Conservation (phyloP, 225 moss, liverwort and hornwort genomes). For the Bryoerythrophyllum caledonicum region DNA sequence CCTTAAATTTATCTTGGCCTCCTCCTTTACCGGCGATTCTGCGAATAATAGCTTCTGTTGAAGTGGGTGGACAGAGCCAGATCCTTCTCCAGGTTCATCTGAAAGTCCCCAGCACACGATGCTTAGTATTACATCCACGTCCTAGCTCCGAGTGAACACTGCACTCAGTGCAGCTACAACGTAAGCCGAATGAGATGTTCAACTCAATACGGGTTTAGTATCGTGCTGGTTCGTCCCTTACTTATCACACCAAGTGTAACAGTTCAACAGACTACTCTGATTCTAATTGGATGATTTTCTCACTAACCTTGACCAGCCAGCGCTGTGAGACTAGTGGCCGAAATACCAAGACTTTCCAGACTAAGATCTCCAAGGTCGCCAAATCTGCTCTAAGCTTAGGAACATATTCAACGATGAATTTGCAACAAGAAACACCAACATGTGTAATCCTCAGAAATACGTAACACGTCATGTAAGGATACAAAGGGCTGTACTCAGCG, state of each 20-base stretch:
- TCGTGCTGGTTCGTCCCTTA: background rate
- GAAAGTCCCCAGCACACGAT: conserved; percentile 16
- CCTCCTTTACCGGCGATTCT: conserved; percentile 26
- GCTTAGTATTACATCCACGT: background rate
- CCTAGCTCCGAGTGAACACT: background rate
- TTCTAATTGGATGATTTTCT: conserved; percentile 1
- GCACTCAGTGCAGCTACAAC: background rate
- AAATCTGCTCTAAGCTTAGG: conserved; percentile 53
- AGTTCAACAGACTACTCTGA: background rate
- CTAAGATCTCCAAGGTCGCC: conserved; percentile 45
- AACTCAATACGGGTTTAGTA: background rate
- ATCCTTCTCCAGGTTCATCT: conserved; percentile 38
- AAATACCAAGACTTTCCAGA: conserved; percentile 61
- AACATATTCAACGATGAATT: conserved; percentile 11
- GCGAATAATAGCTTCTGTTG: conserved; percentile 40
- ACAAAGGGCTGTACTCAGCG: conserved; percentile 50
- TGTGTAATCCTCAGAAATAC: background rate
- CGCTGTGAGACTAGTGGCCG: conserved; percentile 52
- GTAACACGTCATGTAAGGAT: conserved; percentile 31
- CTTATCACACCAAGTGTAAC: conserved; percentile 12
- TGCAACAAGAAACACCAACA: background rate
- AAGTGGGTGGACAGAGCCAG: conserved; percentile 27
- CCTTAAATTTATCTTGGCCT: conserved; percentile 23
- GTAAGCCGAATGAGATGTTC: conserved; percentile 3
- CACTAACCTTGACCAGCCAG: conserved; percentile 46